Evolutionary conservation across 2,329 filamentous ascomycete genomes (phyloP).

Genomic region (Allantophomopsis lycopodina): DNA sequence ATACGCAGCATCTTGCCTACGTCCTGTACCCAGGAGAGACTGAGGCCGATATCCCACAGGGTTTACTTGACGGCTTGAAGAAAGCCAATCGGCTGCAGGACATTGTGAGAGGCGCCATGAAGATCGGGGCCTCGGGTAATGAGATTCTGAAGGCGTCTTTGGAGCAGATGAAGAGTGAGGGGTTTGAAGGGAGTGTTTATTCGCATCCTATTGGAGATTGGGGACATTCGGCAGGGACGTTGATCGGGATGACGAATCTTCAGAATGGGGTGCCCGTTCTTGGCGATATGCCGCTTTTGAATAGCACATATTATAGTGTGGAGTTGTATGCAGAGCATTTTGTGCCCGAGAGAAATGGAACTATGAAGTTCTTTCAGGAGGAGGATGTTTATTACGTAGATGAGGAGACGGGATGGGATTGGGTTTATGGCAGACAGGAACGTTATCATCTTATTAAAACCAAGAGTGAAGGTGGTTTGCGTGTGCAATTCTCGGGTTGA

Average conservation of each 20-base stretch:
- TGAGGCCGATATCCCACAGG: conserved; percentile 25
- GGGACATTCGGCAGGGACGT: conserved; percentile 32
- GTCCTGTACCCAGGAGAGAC: conserved; percentile 28
- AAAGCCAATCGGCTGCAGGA: conserved; percentile 34
- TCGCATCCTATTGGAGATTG: conserved; percentile 35
- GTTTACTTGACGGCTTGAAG: conserved; percentile 26
- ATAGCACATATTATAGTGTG: conserved; percentile 33
- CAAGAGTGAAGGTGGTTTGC: too few relatives aligned
- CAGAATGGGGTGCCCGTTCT: conserved; percentile 31
- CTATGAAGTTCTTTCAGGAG: conserved; percentile 31
- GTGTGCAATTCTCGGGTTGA: too few relatives aligned
- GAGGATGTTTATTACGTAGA: conserved; percentile 34
- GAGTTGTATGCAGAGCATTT: conserved; percentile 33
- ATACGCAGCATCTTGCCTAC: conserved; percentile 35
- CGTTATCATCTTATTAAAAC: conserved; percentile 24
- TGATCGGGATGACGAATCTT: conserved; percentile 35
- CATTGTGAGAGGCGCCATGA: conserved; percentile 29
- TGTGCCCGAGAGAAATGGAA: conserved; percentile 28
- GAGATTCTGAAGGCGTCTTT: conserved; percentile 25
- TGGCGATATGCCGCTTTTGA: conserved; percentile 29
- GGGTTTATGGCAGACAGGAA: conserved; percentile 33
- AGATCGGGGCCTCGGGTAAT: conserved; percentile 28
- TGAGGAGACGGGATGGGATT: conserved; percentile 26
- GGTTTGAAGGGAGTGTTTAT: conserved; percentile 32
- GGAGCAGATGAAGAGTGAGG: conserved; percentile 26